These are phyloP conservation scores for Farysia itapuensis DNA, from an alignment of 1,284 basidiomycete species.

Conservation along the genomic window DNA sequence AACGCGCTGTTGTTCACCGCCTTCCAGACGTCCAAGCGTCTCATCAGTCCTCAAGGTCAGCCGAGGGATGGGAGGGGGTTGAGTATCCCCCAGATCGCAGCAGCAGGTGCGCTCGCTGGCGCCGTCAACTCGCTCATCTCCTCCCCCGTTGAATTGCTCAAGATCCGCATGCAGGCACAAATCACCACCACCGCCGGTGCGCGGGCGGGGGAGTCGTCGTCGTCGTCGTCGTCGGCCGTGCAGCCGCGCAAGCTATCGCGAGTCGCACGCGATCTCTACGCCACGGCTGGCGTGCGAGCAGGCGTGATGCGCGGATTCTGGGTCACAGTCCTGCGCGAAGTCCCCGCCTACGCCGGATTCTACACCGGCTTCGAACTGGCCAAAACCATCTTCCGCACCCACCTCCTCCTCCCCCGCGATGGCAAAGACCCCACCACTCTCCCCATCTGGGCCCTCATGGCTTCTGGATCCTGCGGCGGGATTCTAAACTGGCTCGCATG, in stretches of 20 bases:
- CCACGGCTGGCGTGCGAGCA: constrained; percentile 75
- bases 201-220: too few relatives aligned
- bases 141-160: constrained; percentile 71
- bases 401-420: constrained; percentile 40
- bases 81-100: constrained; percentile 74
- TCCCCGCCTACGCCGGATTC: constrained; percentile 85
- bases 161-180: constrained; percentile 96
- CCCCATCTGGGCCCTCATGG: constrained; percentile 84
- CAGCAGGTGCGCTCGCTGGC: constrained; percentile 87
- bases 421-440: constrained; percentile 59
- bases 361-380: constrained; percentile 86
- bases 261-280: constrained; percentile 77
- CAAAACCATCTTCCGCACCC: constrained; percentile 73
- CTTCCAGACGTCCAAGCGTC: constrained; percentile 76
- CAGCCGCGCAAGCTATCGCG: constrained; percentile 71
- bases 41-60: constrained; percentile 79
- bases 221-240: constrained; percentile 61
- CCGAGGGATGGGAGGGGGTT: too few relatives aligned
- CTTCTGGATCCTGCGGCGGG: constrained; percentile 84
- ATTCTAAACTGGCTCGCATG: constrained; percentile 90
- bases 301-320: constrained; percentile 97
- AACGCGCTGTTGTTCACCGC: constrained; percentile 92
- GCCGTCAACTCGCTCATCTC: constrained; percentile 75
- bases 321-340: constrained; percentile 89
- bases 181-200: constrained; percentile 63